A percentile compares a stretch with the other conserved stretches of the same genome.
Conservation (phyloP, 805 yeast genomes). For the Wickerhamiella kurtzmanii region DNA sequence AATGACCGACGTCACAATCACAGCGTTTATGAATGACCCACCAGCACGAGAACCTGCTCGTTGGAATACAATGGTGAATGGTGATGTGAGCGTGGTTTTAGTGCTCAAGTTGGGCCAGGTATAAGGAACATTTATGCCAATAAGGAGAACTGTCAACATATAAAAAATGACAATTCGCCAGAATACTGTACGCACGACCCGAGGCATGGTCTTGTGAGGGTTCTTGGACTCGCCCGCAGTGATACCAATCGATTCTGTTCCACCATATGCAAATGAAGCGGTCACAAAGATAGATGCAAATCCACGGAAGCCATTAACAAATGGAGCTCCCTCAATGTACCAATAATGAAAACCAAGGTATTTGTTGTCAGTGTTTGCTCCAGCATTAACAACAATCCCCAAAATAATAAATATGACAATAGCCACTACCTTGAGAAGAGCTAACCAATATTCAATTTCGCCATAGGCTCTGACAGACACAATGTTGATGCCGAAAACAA, state of each 20-base stretch:
- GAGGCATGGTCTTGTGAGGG: constrained; percentile 44
- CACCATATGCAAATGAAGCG: constrained; percentile 45
- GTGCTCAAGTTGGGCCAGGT: constrained; percentile 34
- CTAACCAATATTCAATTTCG: constrained; percentile 54
- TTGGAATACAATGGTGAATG: constrained; percentile 33
- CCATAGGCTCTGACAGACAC: constrained; percentile 41
- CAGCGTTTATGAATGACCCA: constrained; percentile 43
- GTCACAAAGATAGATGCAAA: constrained; percentile 44
- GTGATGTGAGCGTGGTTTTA: constrained; percentile 33
- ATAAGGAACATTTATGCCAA: constrained; percentile 49
- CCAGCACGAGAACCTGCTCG: constrained; percentile 34
- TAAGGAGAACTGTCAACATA: constrained; percentile 40
- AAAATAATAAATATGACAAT: constrained; percentile 49
- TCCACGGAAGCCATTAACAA: constrained; percentile 26
- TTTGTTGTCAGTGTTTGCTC: constrained; percentile 35
- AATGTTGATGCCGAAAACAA: constrained; percentile 33
- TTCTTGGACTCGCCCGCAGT: constrained; percentile 51
- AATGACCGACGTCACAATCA: constrained; percentile 50
- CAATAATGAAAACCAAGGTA: constrained; percentile 43
- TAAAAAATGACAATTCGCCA: constrained; percentile 41
- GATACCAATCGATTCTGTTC: constrained; percentile 44
- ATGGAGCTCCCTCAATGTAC: constrained; percentile 37
- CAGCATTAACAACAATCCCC: constrained; percentile 44
- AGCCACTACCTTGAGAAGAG: constrained; percentile 48
- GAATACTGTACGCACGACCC: constrained; percentile 43